Conservation (phyloP, 192 early-diverging fungal genomes). For the Coemansia reversa region DNA sequence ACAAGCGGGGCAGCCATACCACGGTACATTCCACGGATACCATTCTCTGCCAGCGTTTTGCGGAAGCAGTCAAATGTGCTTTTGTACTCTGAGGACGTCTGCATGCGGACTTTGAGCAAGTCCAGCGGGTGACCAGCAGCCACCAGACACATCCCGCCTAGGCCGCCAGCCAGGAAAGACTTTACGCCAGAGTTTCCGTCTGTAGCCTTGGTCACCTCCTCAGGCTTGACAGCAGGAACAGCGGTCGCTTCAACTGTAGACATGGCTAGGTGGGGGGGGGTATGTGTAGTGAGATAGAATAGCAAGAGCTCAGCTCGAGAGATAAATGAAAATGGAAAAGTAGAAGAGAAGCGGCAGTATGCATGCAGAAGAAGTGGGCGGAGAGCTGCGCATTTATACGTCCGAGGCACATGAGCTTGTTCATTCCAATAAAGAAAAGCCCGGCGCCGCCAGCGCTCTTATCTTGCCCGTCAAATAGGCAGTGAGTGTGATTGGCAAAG, state of each 20-base stretch:
- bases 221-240: slow-evolving; percentile 1
- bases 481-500: background rate
- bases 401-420: background rate
- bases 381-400: slow-evolving; percentile 3
- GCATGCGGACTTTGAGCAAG: slow-evolving; percentile 92
- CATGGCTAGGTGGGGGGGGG: slow-evolving; percentile 9
- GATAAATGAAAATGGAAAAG: slow-evolving; percentile 2
- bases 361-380: slow-evolving; percentile 10
- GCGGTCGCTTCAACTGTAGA: slow-evolving; percentile 16
- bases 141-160: slow-evolving; percentile 84
- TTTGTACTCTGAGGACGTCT: slow-evolving; percentile 85
- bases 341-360: slow-evolving; percentile 3
- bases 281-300: slow-evolving; percentile 2
- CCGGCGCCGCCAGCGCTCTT: background rate
- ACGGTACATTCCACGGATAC: slow-evolving; percentile 88
- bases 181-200: slow-evolving; percentile 58
- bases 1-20: slow-evolving; percentile 92
- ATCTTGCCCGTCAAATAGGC: background rate
- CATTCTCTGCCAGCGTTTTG: slow-evolving; percentile 89
- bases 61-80: slow-evolving; percentile 88
- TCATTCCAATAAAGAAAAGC: background rate
- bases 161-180: slow-evolving; percentile 91
- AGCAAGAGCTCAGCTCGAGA: background rate
- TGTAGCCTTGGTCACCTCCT: slow-evolving; percentile 13
- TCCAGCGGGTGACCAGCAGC: slow-evolving; percentile 79